Conservation (phyloP, 805 yeast species). For the Wickerhamiella domercqiae region DNA sequence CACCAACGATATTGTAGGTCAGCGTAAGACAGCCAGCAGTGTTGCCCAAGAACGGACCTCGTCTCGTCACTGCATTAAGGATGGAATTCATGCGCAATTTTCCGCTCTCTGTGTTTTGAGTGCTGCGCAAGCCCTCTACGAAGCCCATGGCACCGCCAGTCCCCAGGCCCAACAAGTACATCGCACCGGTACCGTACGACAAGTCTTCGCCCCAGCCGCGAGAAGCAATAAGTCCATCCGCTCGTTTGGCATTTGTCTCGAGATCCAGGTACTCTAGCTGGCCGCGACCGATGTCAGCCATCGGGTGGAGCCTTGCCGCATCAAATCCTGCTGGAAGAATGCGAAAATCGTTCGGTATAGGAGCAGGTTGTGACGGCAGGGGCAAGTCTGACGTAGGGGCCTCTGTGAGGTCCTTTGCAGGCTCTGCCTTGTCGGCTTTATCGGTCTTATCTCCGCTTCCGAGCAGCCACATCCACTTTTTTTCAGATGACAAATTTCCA, state of each 20-base stretch:
- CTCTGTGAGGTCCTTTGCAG: not conserved
- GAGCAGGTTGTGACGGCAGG: not conserved
- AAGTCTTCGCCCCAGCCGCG: slow-evolving; percentile 96
- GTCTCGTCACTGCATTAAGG: slow-evolving; percentile 78
- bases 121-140: slow-evolving; percentile 65
- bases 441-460: not conserved
- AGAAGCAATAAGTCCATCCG: slow-evolving; percentile 84
- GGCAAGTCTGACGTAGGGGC: not conserved
- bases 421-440: not conserved
- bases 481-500: not conserved
- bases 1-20: slow-evolving; percentile 71
- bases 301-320: slow-evolving; percentile 65
- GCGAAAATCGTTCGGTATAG: not conserved
- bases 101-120: slow-evolving; percentile 63
- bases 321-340: slow-evolving; percentile 32
- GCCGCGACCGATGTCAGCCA: slow-evolving; percentile 70
- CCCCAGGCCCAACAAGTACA: slow-evolving; percentile 69
- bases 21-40: slow-evolving; percentile 88
- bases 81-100: slow-evolving; percentile 78
- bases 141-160: slow-evolving; percentile 82
- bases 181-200: slow-evolving; percentile 95
- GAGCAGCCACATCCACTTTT: slow-evolving; percentile 1
- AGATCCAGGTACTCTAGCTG: slow-evolving; percentile 82
- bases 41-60: slow-evolving; percentile 94
- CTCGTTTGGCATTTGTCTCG: slow-evolving; percentile 31